Evolutionary conservation across 148 eudicot species (phyloP).

Genomic region (Drosera capensis): DNA sequence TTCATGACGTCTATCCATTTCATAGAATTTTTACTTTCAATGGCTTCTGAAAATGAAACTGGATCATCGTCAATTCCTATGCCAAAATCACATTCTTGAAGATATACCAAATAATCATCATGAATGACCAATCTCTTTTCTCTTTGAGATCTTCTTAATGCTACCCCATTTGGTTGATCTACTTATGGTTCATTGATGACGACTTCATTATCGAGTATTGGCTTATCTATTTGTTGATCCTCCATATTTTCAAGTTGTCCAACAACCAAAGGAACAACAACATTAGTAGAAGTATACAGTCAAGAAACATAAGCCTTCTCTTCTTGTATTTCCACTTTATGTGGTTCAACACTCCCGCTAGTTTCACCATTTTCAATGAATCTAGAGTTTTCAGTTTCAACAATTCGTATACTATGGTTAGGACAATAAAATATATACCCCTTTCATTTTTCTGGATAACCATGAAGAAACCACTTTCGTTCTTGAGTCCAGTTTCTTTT

Average conservation of each 20-base stretch:
- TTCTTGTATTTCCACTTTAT: background rate
- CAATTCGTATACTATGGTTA: constrained; percentile 1
- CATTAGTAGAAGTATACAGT: background rate
- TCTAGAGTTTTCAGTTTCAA: background rate
- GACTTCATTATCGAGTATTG: background rate
- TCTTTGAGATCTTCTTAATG: constrained; percentile 1
- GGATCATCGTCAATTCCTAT: background rate
- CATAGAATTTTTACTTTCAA: no score
- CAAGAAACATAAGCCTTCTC: background rate
- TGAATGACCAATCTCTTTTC: no score
- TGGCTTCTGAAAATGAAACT: no score
- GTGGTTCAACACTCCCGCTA: constrained; percentile 6
- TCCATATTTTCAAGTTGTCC: background rate
- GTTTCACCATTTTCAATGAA: constrained; percentile 3
- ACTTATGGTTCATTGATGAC: background rate
- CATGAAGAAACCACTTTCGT: constrained; percentile 6
- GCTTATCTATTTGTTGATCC: background rate
- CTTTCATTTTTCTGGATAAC: constrained; percentile 2
- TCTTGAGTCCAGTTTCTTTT: constrained; percentile 9
- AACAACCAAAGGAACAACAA: background rate
- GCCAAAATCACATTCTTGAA: background rate
- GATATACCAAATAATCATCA: background rate
- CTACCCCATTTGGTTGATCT: background rate
- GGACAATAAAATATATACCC: constrained; percentile 4
- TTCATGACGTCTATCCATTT: no score